Conservation (phyloP, 1,284 basidiomycete species). For the Papiliotrema terrestris region DNA sequence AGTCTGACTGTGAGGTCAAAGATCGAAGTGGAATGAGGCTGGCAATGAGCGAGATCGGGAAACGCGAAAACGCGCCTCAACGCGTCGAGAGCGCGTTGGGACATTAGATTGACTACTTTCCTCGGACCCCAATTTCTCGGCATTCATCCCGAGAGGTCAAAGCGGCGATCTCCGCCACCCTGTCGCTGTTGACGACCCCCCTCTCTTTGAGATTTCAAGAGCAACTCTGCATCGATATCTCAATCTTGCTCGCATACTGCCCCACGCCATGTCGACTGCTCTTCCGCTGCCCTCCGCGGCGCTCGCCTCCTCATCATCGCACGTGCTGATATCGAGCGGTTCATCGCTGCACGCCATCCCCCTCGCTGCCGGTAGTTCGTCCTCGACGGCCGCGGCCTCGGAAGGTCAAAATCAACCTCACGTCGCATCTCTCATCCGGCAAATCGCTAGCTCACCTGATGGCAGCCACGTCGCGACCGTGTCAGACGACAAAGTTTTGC, state of each 20-base stretch:
- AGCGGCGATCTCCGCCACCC: background rate
- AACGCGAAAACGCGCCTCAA: background rate
- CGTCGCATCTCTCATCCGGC: constrained; percentile 54
- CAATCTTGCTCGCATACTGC: background rate
- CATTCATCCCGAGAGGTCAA: too few relatives aligned
- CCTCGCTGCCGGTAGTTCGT: background rate
- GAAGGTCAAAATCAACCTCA: background rate
- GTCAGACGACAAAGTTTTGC: constrained; percentile 75
- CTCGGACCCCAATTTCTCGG: background rate
- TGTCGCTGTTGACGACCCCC: too few relatives aligned
- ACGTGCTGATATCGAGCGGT: background rate
- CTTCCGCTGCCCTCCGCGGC: background rate
- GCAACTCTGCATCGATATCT: background rate
- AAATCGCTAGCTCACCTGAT: constrained; percentile 56
- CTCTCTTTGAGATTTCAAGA: too few relatives aligned
- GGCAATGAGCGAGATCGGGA: background rate
- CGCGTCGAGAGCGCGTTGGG: background rate
- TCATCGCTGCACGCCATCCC: background rate
- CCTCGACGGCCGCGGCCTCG: constrained; percentile 7
- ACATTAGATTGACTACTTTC: background rate
- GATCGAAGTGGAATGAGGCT: background rate
- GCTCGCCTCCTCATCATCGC: background rate
- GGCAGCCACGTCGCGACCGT: constrained; percentile 60
- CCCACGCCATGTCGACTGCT: background rate
- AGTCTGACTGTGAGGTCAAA: background rate